Evolutionary conservation across 1,139 yeast species (phyloP).

Genomic region (Suhomyces maxii): DNA sequence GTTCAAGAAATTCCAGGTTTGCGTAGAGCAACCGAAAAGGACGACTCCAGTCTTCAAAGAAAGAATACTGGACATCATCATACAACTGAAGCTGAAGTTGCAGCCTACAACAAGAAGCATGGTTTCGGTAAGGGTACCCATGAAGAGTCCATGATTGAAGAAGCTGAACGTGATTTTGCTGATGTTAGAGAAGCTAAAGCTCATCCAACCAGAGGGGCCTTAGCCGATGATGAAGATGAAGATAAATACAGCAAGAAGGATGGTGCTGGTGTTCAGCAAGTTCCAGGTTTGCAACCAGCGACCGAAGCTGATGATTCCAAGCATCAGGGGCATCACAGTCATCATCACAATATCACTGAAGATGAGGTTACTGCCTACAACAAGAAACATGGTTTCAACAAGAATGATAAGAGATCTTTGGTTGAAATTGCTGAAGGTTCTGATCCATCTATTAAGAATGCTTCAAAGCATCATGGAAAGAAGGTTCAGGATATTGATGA

Average conservation of each 20-base stretch:
- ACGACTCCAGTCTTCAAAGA: conserved; percentile 9
- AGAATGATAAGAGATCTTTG: conserved; percentile 25
- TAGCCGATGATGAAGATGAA: conserved; percentile 2
- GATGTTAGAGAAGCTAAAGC: conserved; percentile 24
- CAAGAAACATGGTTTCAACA: conserved; percentile 28
- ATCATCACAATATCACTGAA: conserved; percentile 14
- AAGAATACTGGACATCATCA: conserved; percentile 4
- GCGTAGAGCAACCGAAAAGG: not conserved
- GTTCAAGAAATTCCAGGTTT: conserved; percentile 14
- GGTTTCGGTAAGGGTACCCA: conserved; percentile 20
- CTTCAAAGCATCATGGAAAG: conserved; percentile 18
- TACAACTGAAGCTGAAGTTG: conserved; percentile 24
- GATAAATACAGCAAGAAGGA: conserved; percentile 1
- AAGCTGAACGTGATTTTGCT: conserved; percentile 22
- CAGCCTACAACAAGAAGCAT: conserved; percentile 29
- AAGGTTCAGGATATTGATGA: conserved; percentile 11
- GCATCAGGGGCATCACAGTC: conserved; percentile 8
- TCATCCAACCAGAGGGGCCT: conserved; percentile 6
- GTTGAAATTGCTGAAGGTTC: conserved; percentile 30
- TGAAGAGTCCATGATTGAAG: conserved; percentile 20
- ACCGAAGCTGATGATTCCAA: conserved; percentile 5
- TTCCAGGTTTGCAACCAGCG: conserved; percentile 11
- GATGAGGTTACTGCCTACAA: conserved; percentile 28
- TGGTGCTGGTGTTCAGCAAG: conserved; percentile 13
- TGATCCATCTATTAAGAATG: conserved; percentile 22